Conservation (phyloP, 108 stramenopile genomes). For the Fragilariopsis cylindrus region DNA sequence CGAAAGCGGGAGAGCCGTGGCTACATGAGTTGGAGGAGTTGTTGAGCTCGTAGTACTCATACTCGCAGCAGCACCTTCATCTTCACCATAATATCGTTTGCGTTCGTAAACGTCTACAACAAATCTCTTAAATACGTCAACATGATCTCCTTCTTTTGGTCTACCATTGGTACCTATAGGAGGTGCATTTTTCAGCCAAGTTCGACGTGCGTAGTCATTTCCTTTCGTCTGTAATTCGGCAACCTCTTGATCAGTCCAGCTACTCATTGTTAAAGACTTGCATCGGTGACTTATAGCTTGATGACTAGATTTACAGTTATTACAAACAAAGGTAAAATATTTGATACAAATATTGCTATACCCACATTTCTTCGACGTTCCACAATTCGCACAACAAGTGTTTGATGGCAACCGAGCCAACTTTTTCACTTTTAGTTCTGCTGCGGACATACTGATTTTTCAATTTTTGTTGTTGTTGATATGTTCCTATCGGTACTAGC, state of each 20-base stretch:
- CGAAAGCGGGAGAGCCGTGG: neutral
- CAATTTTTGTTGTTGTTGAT: too few relatives aligned
- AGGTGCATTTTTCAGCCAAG: constrained; percentile 87
- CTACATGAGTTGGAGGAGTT: constrained; percentile 23
- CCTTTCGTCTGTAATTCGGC: constrained; percentile 59
- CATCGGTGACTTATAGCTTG: constrained; percentile 91
- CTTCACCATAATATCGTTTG: constrained; percentile 67
- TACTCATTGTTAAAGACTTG: constrained; percentile 90
- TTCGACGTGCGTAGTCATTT: constrained; percentile 67
- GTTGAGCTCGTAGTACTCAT: neutral
- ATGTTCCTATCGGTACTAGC: neutral
- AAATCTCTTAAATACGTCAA: constrained; percentile 82
- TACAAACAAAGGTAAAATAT: constrained; percentile 91
- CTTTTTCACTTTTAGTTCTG: constrained; percentile 69
- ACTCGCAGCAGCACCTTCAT: constrained; percentile 17
- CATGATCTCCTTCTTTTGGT: constrained; percentile 65
- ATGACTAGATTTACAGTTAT: constrained; percentile 89
- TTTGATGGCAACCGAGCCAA: constrained; percentile 65
- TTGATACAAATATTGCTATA: constrained; percentile 90
- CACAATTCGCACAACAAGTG: constrained; percentile 84
- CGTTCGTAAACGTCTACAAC: constrained; percentile 80
- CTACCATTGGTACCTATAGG: constrained; percentile 63
- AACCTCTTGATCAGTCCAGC: constrained; percentile 80
- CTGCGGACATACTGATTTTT: constrained; percentile 41
- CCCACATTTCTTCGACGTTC: constrained; percentile 77